A percentile compares a stretch with the other conserved stretches of the same genome.
Conservation (phyloP, 164 flowering plant genomes). For the Dillenia suffruticosa region DNA sequence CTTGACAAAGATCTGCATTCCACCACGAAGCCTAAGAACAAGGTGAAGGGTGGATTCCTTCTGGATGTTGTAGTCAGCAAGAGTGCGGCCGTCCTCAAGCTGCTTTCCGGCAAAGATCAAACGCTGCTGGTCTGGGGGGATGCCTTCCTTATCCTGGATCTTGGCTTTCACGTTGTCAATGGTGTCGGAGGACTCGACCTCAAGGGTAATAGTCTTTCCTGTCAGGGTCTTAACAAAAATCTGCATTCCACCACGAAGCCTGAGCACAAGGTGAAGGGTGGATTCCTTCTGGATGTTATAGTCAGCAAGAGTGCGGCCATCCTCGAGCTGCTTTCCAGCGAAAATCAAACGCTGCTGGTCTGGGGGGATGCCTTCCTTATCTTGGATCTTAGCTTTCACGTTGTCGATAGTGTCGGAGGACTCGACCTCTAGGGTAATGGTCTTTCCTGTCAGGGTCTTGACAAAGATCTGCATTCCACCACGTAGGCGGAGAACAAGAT, state of each 20-base stretch:
- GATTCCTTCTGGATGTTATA: conserved; percentile 3
- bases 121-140: not conserved
- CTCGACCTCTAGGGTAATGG: not conserved
- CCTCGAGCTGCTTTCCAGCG: conserved; percentile 1
- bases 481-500: not conserved
- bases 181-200: conserved; percentile 1
- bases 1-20: not conserved
- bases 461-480: not conserved
- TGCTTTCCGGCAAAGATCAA: conserved; percentile 1
- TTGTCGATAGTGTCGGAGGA: not conserved
- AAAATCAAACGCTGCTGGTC: conserved; percentile 1
- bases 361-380: not conserved
- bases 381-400: not conserved
- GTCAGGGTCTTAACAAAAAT: not conserved
- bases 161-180: conserved; percentile 1
- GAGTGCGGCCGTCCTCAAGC: conserved; percentile 1
- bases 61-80: not conserved
- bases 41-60: conserved; percentile 2
- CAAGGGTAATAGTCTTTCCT: not conserved
- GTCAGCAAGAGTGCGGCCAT: not conserved
- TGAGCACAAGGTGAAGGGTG: not conserved
- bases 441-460: too few species aligned
- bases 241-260: conserved; percentile 1
- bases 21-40: not conserved
- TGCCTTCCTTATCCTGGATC: conserved; percentile 1